Evolutionary conservation across 1,284 basidiomycete species (phyloP).

Genomic region (Neotropicomus parvogracilis): DNA sequence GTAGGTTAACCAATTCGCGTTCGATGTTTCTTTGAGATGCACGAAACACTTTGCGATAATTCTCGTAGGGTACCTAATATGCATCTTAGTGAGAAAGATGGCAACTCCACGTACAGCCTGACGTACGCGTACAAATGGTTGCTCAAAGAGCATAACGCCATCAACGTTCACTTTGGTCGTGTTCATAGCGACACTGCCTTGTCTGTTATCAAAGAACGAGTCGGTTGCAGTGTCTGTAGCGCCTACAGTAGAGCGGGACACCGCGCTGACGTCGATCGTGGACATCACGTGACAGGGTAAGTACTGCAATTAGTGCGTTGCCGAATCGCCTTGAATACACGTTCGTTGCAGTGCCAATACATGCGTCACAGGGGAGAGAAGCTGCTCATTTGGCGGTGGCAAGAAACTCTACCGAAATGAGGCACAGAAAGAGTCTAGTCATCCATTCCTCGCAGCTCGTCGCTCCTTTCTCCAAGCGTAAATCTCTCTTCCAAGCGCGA

Average conservation of each 20-base stretch:
- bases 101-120: constrained; percentile 7
- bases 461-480: constrained; percentile 48
- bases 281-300: constrained; percentile 24
- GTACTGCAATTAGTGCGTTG: not conserved
- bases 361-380: constrained; percentile 10
- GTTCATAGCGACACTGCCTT: constrained; percentile 34
- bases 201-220: constrained; percentile 8
- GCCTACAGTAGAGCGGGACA: not conserved
- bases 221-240: not conserved
- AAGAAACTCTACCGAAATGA: constrained; percentile 12
- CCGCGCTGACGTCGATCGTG: constrained; percentile 22
- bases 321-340: constrained; percentile 9
- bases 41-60: constrained; percentile 80
- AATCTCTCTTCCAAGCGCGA: constrained; percentile 70
- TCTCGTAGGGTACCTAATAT: constrained; percentile 78
- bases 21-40: constrained; percentile 77
- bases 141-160: constrained; percentile 82
- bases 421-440: constrained; percentile 7
- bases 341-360: constrained; percentile 15
- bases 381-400: constrained; percentile 9
- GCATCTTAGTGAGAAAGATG: constrained; percentile 12
- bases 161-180: constrained; percentile 61
- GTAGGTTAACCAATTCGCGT: constrained; percentile 65
- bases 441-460: constrained; percentile 22
- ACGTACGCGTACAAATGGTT: constrained; percentile 76